Conservation (phyloP, 225 moss, liverwort and hornwort species). For the Marchantia paleacea region DNA sequence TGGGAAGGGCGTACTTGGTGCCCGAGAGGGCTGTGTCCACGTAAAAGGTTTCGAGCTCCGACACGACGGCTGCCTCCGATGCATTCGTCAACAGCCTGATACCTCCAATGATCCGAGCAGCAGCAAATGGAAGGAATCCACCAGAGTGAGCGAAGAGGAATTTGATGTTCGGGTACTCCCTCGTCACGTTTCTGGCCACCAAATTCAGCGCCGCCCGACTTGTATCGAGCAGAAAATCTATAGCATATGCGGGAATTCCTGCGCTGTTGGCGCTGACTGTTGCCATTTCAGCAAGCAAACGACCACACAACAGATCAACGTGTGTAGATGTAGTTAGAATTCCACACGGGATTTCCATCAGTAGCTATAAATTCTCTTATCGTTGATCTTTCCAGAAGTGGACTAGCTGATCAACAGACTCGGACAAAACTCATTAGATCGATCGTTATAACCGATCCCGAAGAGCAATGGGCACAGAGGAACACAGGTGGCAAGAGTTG, state of each 20-base stretch:
- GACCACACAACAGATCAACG: too few species aligned
- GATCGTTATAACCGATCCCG: too few species aligned
- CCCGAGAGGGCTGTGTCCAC: slow-evolving; percentile 19
- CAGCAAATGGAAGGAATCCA: slow-evolving; percentile 22
- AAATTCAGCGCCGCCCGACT: slow-evolving; percentile 18
- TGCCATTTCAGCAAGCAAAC: too few species aligned
- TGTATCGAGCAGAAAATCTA: slow-evolving; percentile 22
- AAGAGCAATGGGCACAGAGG: too few species aligned
- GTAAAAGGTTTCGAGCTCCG: slow-evolving; percentile 15
- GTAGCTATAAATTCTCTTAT: too few species aligned
- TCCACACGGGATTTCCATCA: too few species aligned
- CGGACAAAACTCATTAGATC: too few species aligned
- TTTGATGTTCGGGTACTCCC: slow-evolving; percentile 13
- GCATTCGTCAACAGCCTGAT: background rate
- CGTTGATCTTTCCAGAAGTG: too few species aligned
- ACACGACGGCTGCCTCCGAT: background rate
- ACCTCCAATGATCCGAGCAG: background rate
- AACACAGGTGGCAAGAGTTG: too few species aligned
- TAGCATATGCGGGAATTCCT: background rate
- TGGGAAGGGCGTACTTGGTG: slow-evolving; percentile 22
- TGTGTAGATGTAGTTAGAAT: too few species aligned
- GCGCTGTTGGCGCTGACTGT: background rate
- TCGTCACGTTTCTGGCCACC: background rate
- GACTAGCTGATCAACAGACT: too few species aligned
- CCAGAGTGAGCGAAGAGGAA: slow-evolving; percentile 20